A percentile compares a stretch with the other conserved stretches of the same genome.
Evolutionary conservation across 2,329 filamentous ascomycete genomes (phyloP).

Genomic region (Venturia asperata): DNA sequence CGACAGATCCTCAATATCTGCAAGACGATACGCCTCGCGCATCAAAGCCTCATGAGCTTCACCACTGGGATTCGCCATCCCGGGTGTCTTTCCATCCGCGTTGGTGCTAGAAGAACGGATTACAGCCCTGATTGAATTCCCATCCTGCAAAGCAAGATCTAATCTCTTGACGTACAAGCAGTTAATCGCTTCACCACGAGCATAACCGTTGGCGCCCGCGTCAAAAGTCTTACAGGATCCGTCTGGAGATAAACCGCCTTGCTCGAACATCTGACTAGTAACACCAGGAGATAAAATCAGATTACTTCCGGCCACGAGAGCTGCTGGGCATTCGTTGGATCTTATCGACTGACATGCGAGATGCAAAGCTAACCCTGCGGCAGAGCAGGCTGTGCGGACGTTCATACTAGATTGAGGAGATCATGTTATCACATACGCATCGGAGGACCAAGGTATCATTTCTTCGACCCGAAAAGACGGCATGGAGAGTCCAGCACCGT

Average conservation of each 20-base stretch:
- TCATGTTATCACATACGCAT: no score
- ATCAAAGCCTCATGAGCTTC: conserved; percentile 34
- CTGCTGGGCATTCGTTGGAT: conserved; percentile 22
- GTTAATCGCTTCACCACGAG: conserved; percentile 55
- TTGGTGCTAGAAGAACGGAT: conserved; percentile 38
- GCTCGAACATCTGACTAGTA: conserved; percentile 22
- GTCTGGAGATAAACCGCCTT: conserved; percentile 31
- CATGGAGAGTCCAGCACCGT: no score
- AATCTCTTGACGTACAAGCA: conserved; percentile 53
- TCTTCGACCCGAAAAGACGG: no score
- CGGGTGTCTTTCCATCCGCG: conserved; percentile 48
- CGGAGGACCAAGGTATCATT: no score
- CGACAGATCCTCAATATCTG: conserved; percentile 28
- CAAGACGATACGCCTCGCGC: conserved; percentile 30
- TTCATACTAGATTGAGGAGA: conserved; percentile 23
- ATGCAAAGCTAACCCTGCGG: conserved; percentile 30
- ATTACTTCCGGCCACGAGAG: conserved; percentile 31
- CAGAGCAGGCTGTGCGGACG: conserved; percentile 32
- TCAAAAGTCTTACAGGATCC: conserved; percentile 48
- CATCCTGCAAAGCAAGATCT: conserved; percentile 49
- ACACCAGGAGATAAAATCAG: conserved; percentile 33
- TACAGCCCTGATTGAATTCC: conserved; percentile 44
- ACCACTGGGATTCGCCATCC: conserved; percentile 24
- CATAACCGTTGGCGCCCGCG: conserved; percentile 55
- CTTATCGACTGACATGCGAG: conserved; percentile 26